Evolutionary conservation across 2,329 filamentous ascomycete genomes (phyloP).

Genomic region (Coleophoma eucalyptorum): DNA sequence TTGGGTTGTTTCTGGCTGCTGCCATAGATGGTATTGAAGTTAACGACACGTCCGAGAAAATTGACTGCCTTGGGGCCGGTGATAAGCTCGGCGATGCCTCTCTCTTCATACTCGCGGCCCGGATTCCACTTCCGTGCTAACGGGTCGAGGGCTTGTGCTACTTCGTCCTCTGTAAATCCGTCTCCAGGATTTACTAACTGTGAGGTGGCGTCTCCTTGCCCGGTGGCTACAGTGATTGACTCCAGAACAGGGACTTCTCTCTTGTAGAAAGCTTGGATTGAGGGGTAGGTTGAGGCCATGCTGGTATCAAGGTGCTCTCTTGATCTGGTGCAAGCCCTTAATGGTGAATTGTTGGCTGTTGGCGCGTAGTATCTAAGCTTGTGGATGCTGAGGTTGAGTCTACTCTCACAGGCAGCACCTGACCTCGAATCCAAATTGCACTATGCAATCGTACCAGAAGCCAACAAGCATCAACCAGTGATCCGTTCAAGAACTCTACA

Average conservation of each 20-base stretch:
- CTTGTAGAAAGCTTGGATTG: conserved; percentile 24
- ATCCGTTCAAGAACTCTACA: too few species aligned
- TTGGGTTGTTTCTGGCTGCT: conserved; percentile 36
- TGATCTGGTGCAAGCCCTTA: not conserved
- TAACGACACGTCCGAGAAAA: conserved; percentile 52
- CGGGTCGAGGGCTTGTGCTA: conserved; percentile 34
- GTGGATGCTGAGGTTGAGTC: not conserved
- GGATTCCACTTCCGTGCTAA: conserved; percentile 36
- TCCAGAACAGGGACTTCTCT: conserved; percentile 8
- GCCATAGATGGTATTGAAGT: conserved; percentile 42
- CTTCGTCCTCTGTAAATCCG: conserved; percentile 48
- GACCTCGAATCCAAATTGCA: too few species aligned
- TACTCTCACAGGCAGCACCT: not conserved
- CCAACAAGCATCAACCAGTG: too few species aligned
- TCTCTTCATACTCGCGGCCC: conserved; percentile 40
- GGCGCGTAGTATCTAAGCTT: not conserved
- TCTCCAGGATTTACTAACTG: conserved; percentile 31
- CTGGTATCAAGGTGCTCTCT: not conserved
- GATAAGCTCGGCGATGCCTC: conserved; percentile 41
- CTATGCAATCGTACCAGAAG: too few species aligned
- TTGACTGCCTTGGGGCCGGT: conserved; percentile 45
- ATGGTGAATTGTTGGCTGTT: not conserved
- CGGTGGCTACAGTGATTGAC: not conserved
- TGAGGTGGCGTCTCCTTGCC: not conserved
- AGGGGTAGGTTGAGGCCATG: conserved; percentile 18